Evolutionary conservation across 2,329 filamentous ascomycete species (phyloP).

Genomic region (Cladophialophora bantiana): DNA sequence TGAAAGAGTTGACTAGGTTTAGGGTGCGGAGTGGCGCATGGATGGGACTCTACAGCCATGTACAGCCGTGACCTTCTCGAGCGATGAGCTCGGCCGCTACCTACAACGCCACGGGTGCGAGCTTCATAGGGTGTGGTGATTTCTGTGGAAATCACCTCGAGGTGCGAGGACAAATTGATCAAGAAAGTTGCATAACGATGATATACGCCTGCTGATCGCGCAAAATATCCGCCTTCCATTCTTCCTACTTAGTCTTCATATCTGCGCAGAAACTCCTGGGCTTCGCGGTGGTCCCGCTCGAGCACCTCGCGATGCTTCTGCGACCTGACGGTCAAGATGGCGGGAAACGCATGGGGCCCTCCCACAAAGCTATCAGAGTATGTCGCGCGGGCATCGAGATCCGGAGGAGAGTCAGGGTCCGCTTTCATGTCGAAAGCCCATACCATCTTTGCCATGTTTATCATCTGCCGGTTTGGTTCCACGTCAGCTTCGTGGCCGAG

Average conservation of each 20-base stretch:
- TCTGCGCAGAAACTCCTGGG: conserved; percentile 21
- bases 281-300: conserved; percentile 16
- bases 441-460: conserved; percentile 29
- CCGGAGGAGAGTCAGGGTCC: conserved; percentile 43
- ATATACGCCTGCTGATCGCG: no score
- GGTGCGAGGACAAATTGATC: no score
- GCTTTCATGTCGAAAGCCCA: conserved; percentile 32
- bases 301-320: conserved; percentile 22
- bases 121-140: no score
- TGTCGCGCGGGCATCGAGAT: conserved; percentile 49
- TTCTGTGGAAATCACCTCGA: no score
- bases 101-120: no score
- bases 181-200: no score
- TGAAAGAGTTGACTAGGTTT: no score
- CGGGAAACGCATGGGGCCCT: conserved; percentile 25
- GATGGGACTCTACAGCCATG: no score
- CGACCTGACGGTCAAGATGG: conserved; percentile 21
- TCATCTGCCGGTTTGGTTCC: conserved; percentile 11
- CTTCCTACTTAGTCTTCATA: conserved; percentile 20
- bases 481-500: background rate
- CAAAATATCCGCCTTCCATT: background rate
- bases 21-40: no score
- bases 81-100: no score
- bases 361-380: conserved; percentile 45
- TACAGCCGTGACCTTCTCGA: no score